phyloP scores from a whole-genome alignment of 495 filamentous ascomycete genomes.

The Tricharina praecox region DNA sequence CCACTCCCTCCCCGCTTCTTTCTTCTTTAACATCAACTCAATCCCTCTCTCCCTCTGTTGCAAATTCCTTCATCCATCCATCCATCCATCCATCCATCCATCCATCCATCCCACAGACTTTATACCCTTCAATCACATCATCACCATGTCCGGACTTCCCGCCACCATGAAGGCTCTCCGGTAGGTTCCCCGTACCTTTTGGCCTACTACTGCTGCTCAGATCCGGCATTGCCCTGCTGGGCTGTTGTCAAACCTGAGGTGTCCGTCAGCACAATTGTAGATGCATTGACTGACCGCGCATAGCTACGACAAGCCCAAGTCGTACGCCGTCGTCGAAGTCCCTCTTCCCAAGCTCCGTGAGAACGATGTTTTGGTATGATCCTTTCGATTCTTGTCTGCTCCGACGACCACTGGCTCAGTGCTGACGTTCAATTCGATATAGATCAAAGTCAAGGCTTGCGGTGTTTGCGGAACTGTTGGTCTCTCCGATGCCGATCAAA shows the following conservation, averaged over 20 bases:
- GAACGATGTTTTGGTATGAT: slow-evolving; percentile 39
- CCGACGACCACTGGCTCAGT: neutral
- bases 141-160: slow-evolving; percentile 28
- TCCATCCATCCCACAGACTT: neutral
- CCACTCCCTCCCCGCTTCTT: no score
- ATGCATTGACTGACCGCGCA: no score
- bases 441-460: slow-evolving; percentile 47
- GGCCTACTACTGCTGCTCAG: no score
- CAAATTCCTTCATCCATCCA: no score
- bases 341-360: slow-evolving; percentile 43
- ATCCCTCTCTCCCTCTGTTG: no score
- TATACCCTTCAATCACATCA: neutral
- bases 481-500: slow-evolving; percentile 3
- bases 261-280: no score
- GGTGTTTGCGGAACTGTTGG: slow-evolving; percentile 51
- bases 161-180: slow-evolving; percentile 45
- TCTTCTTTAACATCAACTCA: no score
- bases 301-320: slow-evolving; percentile 46
- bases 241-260: no score
- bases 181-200: no score
- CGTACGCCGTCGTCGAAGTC: slow-evolving; percentile 41
- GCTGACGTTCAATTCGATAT: slow-evolving; percentile 6
- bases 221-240: no score
- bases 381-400: neutral
- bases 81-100: no score